These are phyloP conservation scores for Inga laurina DNA, from an alignment of 306 rosid genomes.

Conservation along the genomic window DNA sequence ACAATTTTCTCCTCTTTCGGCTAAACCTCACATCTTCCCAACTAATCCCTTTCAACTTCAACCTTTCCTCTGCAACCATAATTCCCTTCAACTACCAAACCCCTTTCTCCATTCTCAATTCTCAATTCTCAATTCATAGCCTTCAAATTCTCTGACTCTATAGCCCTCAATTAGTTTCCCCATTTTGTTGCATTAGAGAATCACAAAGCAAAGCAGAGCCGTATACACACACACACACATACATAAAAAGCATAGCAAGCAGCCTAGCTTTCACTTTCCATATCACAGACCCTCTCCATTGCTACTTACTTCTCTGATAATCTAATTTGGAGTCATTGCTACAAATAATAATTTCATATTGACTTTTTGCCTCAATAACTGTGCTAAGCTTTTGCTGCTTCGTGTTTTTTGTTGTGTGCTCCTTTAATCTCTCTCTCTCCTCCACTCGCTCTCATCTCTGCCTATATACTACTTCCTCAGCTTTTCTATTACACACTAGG, in stretches of 20 bases:
- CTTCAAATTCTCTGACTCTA: not conserved
- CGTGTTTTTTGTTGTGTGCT: slow-evolving; percentile 3
- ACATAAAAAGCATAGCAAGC: slow-evolving; percentile 31
- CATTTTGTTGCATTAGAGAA: slow-evolving; percentile 16
- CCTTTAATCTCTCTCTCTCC: not conserved
- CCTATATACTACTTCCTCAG: slow-evolving; percentile 48
- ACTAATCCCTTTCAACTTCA: slow-evolving; percentile 25
- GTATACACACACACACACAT: not conserved
- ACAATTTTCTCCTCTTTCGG: not conserved
- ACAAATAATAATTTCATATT: slow-evolving; percentile 6
- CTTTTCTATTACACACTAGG: slow-evolving; percentile 56
- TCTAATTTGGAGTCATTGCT: slow-evolving; percentile 31
- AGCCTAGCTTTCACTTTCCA: slow-evolving; percentile 64
- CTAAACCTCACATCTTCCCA: slow-evolving; percentile 1
- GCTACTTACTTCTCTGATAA: slow-evolving; percentile 41
- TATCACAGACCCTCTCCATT: slow-evolving; percentile 44
- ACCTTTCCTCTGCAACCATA: slow-evolving; percentile 23
- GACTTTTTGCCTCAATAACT: slow-evolving; percentile 62
- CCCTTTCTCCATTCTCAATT: not conserved
- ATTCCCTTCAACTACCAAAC: slow-evolving; percentile 31
- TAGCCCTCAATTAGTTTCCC: not conserved
- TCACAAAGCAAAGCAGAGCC: slow-evolving; percentile 36
- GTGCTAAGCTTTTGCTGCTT: slow-evolving; percentile 39
- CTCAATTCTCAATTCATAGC: not conserved
- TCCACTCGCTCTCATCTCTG: too few species aligned